Base-by-base conservation (phyloP, 495 filamentous ascomycete genomes). In the Clavariopsis aquatica region DNA sequence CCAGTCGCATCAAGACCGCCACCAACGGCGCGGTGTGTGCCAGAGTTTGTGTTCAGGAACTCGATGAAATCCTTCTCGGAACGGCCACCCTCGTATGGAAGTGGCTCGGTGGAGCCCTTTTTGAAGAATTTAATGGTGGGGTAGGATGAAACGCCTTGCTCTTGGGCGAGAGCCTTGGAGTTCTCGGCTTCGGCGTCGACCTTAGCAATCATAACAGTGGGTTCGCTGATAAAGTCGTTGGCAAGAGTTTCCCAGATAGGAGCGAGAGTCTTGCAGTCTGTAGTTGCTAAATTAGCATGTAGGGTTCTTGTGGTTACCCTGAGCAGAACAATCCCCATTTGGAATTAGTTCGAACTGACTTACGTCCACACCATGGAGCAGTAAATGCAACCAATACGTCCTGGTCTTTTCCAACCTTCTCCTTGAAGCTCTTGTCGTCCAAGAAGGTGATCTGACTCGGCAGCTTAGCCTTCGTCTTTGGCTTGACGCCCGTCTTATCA, bases 101-200 rank as follows among this genome's bases (percentile, higher is more conserved):
- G 80, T 13, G 87, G 74, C 63, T 87, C 87, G 58, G 82, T 90
- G 60, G 87, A 90, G 71, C 93, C 93, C 77, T 87, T 89, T 72
- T 93, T 88, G 83, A 98, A 98, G 85, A 89, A 98, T 82, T 95
- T 96, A 82, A 98, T 94, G 63, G 94, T 98, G 28, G 94, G 94
- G 84, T 93, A 98, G 27, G 87, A 89, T 53, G 81, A 83, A 51
- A 98, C 84, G 62, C 87, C 89, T 69, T 93, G 90, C 58, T 86
- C 89, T 68, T 84, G 75, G 38, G 93, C 89, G 19, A 86, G 85
- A 45, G 84, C 83, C 76, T 92, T 93, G 73, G 88, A 80, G 76
- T 90, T 91, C 65, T 89, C 87, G 5, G 89, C 87, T 76, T 97
- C 92, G 72, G 90, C 91, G 72, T 98, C 92, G 57, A 98, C 89